Conservation (phyloP, 148 eudicot species). For the Amaranthus hypochondriacus region DNA sequence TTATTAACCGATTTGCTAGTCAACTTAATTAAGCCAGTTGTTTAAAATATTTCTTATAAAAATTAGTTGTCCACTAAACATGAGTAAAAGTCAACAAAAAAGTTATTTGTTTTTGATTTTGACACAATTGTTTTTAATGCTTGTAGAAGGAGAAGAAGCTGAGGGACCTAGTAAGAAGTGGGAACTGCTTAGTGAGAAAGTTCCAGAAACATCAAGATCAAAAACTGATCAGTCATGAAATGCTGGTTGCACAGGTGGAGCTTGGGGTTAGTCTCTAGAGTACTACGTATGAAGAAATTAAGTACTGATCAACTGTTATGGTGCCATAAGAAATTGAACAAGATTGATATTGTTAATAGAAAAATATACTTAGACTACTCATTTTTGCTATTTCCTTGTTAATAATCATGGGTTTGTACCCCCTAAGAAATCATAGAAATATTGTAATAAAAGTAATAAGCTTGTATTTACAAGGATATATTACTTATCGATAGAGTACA, state of each 20-base stretch:
- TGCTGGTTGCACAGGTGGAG: constrained; percentile 58
- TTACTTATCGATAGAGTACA: too few species aligned
- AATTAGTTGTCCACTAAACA: too few species aligned
- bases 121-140: neutral
- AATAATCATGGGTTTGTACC: neutral
- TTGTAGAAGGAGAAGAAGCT: constrained; percentile 83
- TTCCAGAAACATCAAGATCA: constrained; percentile 56
- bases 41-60: too few species aligned
- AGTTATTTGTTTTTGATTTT: too few species aligned
- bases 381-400: constrained; percentile 75
- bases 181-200: constrained; percentile 79
- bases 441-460: neutral
- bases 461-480: too few species aligned
- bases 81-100: too few species aligned
- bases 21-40: too few species aligned
- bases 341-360: constrained; percentile 41
- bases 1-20: too few species aligned
- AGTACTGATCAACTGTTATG: constrained; percentile 65
- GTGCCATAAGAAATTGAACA: constrained; percentile 67
- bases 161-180: constrained; percentile 58
- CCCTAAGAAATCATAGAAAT: neutral
- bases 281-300: constrained; percentile 48
- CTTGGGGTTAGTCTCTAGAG: constrained; percentile 64
- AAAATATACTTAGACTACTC: constrained; percentile 57
- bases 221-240: constrained; percentile 22